Percentiles rank a stretch among this genome's conserved stretches.
phyloP scores from a whole-genome alignment of 2,329 filamentous ascomycete species.

The Intubia oerlemansii region DNA sequence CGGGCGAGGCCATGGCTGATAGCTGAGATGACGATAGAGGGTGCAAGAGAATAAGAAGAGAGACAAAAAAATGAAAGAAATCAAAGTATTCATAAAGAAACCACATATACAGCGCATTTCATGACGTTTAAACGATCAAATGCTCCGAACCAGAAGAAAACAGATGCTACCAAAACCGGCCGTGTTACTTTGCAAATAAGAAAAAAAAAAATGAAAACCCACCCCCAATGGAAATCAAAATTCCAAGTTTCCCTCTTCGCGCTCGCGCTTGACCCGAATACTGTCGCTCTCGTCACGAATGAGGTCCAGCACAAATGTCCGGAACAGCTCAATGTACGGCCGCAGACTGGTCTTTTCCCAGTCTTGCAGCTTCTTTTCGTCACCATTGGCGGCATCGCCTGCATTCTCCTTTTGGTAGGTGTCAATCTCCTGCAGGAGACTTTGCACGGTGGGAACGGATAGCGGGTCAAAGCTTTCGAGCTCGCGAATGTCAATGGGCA shows the following conservation, averaged over 20 bases:
- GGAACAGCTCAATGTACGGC: conserved; percentile 81
- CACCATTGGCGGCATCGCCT: conserved; percentile 11
- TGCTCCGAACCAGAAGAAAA: background rate
- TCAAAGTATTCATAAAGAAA: no score
- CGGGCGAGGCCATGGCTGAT: background rate
- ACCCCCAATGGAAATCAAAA: conserved; percentile 17
- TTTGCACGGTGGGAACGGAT: conserved; percentile 69
- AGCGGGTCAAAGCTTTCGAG: conserved; percentile 77
- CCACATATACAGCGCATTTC: no score
- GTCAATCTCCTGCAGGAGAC: conserved; percentile 70
- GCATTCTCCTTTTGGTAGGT: conserved; percentile 38
- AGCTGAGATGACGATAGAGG: background rate
- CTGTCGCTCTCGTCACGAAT: conserved; percentile 54
- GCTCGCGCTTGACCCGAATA: conserved; percentile 30
- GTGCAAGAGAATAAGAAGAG: background rate
- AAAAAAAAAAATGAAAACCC: background rate
- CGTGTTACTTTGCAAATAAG: no score
- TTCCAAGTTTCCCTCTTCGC: conserved; percentile 32
- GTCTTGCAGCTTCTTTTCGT: conserved; percentile 35
- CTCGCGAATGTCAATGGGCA: conserved; percentile 61
- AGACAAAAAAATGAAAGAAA: background rate
- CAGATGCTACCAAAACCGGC: background rate
- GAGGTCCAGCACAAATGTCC: conserved; percentile 54
- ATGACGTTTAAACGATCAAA: background rate
- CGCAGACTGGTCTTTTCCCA: conserved; percentile 96